These are phyloP conservation scores for Endocalyx cinctus DNA, from an alignment of 2,329 filamentous ascomycete genomes.

Conservation along the genomic window DNA sequence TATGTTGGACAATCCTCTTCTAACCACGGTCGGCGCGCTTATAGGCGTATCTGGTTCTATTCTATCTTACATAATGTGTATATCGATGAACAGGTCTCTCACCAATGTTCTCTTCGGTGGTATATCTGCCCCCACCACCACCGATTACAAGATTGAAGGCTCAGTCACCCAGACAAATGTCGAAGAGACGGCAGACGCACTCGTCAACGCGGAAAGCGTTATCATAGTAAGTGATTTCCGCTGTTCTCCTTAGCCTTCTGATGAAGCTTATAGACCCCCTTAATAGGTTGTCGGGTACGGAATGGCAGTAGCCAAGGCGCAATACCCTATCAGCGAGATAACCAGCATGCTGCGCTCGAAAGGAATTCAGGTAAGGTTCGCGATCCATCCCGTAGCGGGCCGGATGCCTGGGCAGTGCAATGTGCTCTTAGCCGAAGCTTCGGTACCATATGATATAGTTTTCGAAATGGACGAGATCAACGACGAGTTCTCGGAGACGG, in stretches of 20 bases:
- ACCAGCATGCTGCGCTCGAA: constrained; percentile 67
- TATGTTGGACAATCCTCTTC: constrained; percentile 82
- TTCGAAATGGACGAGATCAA: constrained; percentile 97
- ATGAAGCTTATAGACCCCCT: too few species aligned
- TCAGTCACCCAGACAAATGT: constrained; percentile 72
- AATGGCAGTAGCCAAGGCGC: constrained; percentile 91
- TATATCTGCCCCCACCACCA: constrained; percentile 58
- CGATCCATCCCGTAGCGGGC: constrained; percentile 85
- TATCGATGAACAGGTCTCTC: constrained; percentile 88
- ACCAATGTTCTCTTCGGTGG: constrained; percentile 87
- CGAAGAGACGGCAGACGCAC: constrained; percentile 73
- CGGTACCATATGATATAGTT: constrained; percentile 86
- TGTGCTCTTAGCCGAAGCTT: constrained; percentile 81
- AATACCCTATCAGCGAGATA: constrained; percentile 85
- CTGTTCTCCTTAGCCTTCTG: too few species aligned
- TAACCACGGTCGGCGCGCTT: constrained; percentile 79
- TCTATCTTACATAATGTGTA: constrained; percentile 80
- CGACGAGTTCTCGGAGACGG: constrained; percentile 81
- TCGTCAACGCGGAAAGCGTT: constrained; percentile 74
- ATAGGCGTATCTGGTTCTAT: constrained; percentile 89
- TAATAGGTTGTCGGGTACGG: constrained; percentile 90
- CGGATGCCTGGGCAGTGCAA: constrained; percentile 94
- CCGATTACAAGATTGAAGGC: constrained; percentile 73
- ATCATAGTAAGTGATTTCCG: too few species aligned
- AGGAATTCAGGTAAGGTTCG: constrained; percentile 79